Conservation (phyloP, 495 filamentous ascomycete genomes). For the Usnea hakonensis region DNA sequence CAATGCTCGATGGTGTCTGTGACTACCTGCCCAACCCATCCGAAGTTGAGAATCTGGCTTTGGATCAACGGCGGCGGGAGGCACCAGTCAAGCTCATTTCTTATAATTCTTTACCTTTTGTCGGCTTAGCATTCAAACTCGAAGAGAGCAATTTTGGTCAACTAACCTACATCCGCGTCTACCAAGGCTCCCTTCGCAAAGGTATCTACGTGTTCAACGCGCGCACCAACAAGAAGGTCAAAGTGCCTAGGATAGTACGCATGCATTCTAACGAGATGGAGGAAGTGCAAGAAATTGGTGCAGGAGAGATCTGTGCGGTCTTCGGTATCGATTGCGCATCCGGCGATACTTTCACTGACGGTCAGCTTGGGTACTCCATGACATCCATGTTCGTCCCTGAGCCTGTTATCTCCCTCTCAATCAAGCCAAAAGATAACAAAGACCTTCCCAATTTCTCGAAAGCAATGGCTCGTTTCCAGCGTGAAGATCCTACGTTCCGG, state of each 20-base stretch:
- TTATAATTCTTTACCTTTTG: conserved; percentile 87
- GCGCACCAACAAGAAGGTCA: conserved; percentile 88
- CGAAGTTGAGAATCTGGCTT: conserved; percentile 82
- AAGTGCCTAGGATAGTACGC: conserved; percentile 92
- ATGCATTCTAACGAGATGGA: conserved; percentile 99
- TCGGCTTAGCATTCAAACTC: conserved; percentile 96
- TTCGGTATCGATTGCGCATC: conserved; percentile 98
- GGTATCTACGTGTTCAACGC: conserved; percentile 88
- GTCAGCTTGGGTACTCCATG: conserved; percentile 88
- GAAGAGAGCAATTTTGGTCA: conserved; percentile 99
- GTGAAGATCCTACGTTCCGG: conserved; percentile 97
- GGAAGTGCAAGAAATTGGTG: conserved; percentile 82
- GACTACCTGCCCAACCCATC: conserved; percentile 92
- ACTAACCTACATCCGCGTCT: conserved; percentile 96
- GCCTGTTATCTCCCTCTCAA: conserved; percentile 93
- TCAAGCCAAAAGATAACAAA: conserved; percentile 91
- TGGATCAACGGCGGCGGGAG: conserved; percentile 75
- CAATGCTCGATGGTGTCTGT: conserved; percentile 93
- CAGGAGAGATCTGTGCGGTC: conserved; percentile 96
- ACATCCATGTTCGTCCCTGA: conserved; percentile 98
- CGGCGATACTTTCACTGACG: conserved; percentile 97
- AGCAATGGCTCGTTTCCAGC: conserved; percentile 97
- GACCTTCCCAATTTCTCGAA: conserved; percentile 94
- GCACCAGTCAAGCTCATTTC: conserved; percentile 76
- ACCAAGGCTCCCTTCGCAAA: conserved; percentile 88